A percentile compares a stretch with the other conserved stretches of the same genome.
Evolutionary conservation across 805 yeast genomes (phyloP).

Genomic region (Dipodascus geniculatus): DNA sequence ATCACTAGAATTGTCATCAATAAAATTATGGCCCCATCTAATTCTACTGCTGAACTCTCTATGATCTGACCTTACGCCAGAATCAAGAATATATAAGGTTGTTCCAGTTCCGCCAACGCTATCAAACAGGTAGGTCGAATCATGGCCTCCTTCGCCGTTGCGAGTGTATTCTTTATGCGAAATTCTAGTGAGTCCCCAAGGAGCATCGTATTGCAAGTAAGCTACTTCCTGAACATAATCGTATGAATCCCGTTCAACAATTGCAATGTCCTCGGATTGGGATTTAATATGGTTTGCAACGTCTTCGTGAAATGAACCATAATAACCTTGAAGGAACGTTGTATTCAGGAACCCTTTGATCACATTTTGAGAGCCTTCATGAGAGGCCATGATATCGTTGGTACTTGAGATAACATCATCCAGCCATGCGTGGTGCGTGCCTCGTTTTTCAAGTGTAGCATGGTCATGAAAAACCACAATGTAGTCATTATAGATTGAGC

Average conservation of each 20-base stretch:
- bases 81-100: slow-evolving; percentile 79
- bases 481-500: neutral
- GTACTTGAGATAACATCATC: neutral
- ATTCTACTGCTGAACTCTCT: slow-evolving; percentile 44
- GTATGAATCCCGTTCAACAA: slow-evolving; percentile 59
- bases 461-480: slow-evolving; percentile 6
- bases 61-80: slow-evolving; percentile 50
- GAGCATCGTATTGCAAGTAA: slow-evolving; percentile 64
- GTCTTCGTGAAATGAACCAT: slow-evolving; percentile 33
- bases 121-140: slow-evolving; percentile 47
- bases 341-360: slow-evolving; percentile 24
- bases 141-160: slow-evolving; percentile 46
- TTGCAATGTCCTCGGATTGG: slow-evolving; percentile 41
- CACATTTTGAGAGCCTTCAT: neutral
- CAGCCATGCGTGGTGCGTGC: slow-evolving; percentile 4
- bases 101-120: slow-evolving; percentile 71
- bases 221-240: slow-evolving; percentile 54
- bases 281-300: slow-evolving; percentile 33
- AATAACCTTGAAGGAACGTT: slow-evolving; percentile 30
- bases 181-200: slow-evolving; percentile 90
- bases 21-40: slow-evolving; percentile 40
- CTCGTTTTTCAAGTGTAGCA: slow-evolving; percentile 7
- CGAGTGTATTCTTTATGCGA: slow-evolving; percentile 65
- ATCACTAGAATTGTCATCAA: slow-evolving; percentile 32
- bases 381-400: neutral